These are phyloP conservation scores for Pseudogymnoascus sp. DNA, from an alignment of 2,329 filamentous ascomycete genomes.

Conservation along the genomic window DNA sequence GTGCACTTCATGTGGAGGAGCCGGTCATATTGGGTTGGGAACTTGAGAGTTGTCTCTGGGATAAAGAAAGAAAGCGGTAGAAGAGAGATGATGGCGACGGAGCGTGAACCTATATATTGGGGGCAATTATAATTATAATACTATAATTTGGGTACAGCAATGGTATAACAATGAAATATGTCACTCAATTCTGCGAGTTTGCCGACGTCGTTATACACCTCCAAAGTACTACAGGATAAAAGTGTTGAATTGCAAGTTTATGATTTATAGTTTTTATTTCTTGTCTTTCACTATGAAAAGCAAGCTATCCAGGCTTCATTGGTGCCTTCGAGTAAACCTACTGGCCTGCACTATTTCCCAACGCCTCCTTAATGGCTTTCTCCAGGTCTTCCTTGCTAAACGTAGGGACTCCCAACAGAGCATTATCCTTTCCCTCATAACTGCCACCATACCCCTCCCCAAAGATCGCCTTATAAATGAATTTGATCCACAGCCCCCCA, in stretches of 20 bases:
- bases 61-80: background rate
- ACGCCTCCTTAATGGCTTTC: constrained; percentile 20
- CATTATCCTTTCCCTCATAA: constrained; percentile 32
- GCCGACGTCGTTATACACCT: background rate
- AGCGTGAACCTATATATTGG: background rate
- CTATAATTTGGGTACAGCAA: background rate
- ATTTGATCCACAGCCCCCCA: constrained; percentile 26
- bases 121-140: background rate
- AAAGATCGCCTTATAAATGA: constrained; percentile 28
- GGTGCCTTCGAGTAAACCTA: background rate
- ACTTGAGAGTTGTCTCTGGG: background rate
- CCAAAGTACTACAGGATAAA: background rate
- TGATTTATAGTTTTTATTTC: background rate
- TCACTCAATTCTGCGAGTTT: background rate
- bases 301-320: background rate
- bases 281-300: background rate
- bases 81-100: no score
- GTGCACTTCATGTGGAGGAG: background rate
- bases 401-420: constrained; percentile 36
- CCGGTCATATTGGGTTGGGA: background rate
- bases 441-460: constrained; percentile 27
- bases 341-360: background rate
- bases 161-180: background rate
- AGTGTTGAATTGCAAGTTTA: background rate
- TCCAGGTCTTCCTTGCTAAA: constrained; percentile 34